A percentile compares a stretch with the other conserved stretches of the same genome.
phyloP scores from a whole-genome alignment of 495 filamentous ascomycete species.

The Penicillium verhagenii region DNA sequence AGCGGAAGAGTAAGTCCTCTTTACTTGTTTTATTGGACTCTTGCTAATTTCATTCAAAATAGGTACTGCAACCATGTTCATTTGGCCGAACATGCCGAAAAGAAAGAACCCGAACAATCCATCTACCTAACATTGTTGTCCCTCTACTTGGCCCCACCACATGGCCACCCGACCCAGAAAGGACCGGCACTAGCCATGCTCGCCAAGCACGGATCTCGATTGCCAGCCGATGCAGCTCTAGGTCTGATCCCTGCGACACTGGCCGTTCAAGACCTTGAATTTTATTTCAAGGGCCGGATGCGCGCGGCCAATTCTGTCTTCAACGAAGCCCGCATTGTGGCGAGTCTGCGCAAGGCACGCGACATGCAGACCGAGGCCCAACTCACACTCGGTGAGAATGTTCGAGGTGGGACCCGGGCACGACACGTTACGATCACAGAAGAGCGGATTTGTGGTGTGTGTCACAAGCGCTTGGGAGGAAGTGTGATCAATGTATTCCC shows the following conservation, averaged over 20 bases:
- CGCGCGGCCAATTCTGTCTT: slow-evolving; percentile 78
- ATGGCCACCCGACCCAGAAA: slow-evolving; percentile 70
- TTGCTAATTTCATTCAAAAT: slow-evolving; percentile 22
- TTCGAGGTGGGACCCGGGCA: slow-evolving; percentile 56
- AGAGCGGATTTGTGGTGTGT: slow-evolving; percentile 85
- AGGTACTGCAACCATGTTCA: slow-evolving; percentile 91
- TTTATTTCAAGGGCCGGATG: slow-evolving; percentile 90
- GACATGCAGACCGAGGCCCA: slow-evolving; percentile 68
- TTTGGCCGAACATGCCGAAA: slow-evolving; percentile 44
- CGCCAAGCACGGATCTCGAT: slow-evolving; percentile 84
- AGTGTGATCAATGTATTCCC: slow-evolving; percentile 80
- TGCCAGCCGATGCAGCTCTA: slow-evolving; percentile 82
- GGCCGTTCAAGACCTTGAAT: slow-evolving; percentile 75
- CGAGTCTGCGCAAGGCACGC: slow-evolving; percentile 69
- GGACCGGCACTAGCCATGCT: slow-evolving; percentile 81
- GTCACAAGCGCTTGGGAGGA: slow-evolving; percentile 86
- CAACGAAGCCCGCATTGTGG: slow-evolving; percentile 74
- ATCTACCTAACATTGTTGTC: slow-evolving; percentile 91
- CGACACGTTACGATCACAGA: slow-evolving; percentile 77
- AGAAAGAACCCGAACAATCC: slow-evolving; percentile 56
- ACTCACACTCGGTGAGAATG: slow-evolving; percentile 64
- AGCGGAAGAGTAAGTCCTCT: slow-evolving; percentile 75
- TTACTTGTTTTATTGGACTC: neutral
- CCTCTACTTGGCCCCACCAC: slow-evolving; percentile 82
- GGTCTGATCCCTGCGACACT: slow-evolving; percentile 79